Evolutionary conservation across 2,329 filamentous ascomycete species (phyloP).

Genomic region (Hypoxylon sp.): DNA sequence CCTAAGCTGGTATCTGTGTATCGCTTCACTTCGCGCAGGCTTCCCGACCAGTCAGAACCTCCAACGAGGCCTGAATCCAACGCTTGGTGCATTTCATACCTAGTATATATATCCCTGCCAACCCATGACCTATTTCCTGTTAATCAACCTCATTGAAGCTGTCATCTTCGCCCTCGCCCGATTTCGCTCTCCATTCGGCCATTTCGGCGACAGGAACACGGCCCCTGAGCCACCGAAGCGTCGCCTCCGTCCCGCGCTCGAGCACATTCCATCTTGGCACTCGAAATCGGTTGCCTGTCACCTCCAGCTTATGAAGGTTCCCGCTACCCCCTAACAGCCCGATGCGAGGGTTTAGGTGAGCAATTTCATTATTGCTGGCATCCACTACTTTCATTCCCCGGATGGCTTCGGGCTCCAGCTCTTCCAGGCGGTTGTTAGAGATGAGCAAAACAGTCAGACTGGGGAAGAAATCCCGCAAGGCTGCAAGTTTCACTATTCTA

Average conservation of each 20-base stretch:
- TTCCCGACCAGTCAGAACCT: constrained; percentile 13
- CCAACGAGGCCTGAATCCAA: constrained; percentile 11
- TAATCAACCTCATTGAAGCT: constrained; percentile 34
- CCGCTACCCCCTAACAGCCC: constrained; percentile 74
- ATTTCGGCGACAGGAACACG: constrained; percentile 71
- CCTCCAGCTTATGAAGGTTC: constrained; percentile 72
- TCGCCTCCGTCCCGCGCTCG: constrained; percentile 86
- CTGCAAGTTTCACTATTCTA: constrained; percentile 74
- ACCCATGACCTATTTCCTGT: constrained; percentile 15
- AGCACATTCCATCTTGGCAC: constrained; percentile 86
- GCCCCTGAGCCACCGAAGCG: constrained; percentile 81
- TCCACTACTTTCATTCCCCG: constrained; percentile 79
- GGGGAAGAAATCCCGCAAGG: constrained; percentile 72
- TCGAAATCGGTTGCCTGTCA: constrained; percentile 85
- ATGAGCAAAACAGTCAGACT: constrained; percentile 74
- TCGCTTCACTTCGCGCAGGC: constrained; percentile 17
- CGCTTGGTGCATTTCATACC: background rate
- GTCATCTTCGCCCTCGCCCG: constrained; percentile 50
- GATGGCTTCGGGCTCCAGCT: constrained; percentile 76
- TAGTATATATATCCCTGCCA: constrained; percentile 4
- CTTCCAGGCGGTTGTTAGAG: constrained; percentile 79
- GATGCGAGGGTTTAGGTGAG: constrained; percentile 79
- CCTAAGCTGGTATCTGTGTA: constrained; percentile 26
- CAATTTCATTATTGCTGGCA: constrained; percentile 85
- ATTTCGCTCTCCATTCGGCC: constrained; percentile 61